A percentile compares a stretch with the other conserved stretches of the same genome.
These are phyloP conservation scores for Fusarium sp. DNA, from an alignment of 2,329 filamentous ascomycete species.

Conservation along the genomic window DNA sequence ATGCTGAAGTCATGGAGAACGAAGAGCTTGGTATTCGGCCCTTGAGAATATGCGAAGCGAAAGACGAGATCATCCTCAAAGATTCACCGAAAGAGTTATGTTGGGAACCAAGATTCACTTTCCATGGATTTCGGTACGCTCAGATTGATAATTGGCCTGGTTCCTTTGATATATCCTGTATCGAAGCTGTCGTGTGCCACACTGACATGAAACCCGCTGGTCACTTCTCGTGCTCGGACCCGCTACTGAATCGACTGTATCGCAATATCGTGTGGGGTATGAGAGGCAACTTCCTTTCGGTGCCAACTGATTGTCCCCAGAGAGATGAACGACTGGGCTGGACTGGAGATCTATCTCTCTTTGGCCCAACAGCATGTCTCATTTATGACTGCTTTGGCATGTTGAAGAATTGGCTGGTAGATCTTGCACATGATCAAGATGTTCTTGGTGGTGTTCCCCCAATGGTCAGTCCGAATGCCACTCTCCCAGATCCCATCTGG, in stretches of 20 bases:
- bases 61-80: constrained; percentile 8
- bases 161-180: constrained; percentile 15
- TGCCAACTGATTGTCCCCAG: constrained; percentile 67
- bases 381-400: constrained; percentile 60
- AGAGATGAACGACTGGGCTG: constrained; percentile 63
- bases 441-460: constrained; percentile 13
- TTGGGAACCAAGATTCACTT: constrained; percentile 58
- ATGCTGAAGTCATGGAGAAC: constrained; percentile 65
- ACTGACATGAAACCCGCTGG: constrained; percentile 62
- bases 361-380: constrained; percentile 60
- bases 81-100: constrained; percentile 45
- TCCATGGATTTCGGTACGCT: constrained; percentile 64
- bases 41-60: constrained; percentile 23
- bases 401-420: constrained; percentile 50
- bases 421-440: constrained; percentile 16
- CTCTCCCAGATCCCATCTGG: background rate
- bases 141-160: constrained; percentile 55
- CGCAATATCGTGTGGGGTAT: constrained; percentile 64
- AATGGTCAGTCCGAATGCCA: constrained; percentile 22
- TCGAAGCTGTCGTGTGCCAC: constrained; percentile 51
- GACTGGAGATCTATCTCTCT: constrained; percentile 61
- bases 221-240: constrained; percentile 60
- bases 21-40: constrained; percentile 51
- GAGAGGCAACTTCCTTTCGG: constrained; percentile 64
- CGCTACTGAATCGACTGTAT: constrained; percentile 62